These are phyloP conservation scores for Noccaea caerulescens DNA, from an alignment of 345 rosid genomes.

Conservation along the genomic window DNA sequence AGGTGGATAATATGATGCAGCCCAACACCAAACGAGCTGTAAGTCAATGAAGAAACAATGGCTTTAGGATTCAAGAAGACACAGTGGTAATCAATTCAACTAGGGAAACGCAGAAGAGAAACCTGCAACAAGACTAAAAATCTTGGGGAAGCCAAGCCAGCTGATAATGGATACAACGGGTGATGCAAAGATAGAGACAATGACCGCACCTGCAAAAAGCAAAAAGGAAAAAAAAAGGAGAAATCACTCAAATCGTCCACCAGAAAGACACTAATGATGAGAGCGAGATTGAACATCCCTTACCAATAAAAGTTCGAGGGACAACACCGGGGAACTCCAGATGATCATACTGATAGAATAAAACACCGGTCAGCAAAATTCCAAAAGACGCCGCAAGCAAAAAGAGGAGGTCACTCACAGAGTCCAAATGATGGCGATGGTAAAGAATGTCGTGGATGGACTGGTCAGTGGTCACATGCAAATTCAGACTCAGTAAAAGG, in stretches of 20 bases:
- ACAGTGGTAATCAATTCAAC: background rate
- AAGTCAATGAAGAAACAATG: slow-evolving; percentile 32
- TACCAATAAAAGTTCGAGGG: slow-evolving; percentile 94
- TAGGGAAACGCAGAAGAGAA: slow-evolving; percentile 13
- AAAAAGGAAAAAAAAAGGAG: background rate
- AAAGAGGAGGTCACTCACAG: slow-evolving; percentile 54
- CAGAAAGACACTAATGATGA: too few relatives aligned
- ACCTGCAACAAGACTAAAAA: slow-evolving; percentile 78
- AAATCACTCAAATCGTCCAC: background rate
- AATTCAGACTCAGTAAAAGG: background rate
- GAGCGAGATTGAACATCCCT: background rate
- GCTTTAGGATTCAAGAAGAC: background rate
- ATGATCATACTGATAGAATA: slow-evolving; percentile 75
- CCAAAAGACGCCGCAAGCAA: background rate
- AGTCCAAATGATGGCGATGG: slow-evolving; percentile 65
- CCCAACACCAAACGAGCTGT: slow-evolving; percentile 89
- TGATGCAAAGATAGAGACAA: slow-evolving; percentile 70
- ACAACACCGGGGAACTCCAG: slow-evolving; percentile 98
- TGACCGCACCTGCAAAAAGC: slow-evolving; percentile 64
- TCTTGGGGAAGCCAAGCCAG: slow-evolving; percentile 71
- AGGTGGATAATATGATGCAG: slow-evolving; percentile 63
- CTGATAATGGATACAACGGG: slow-evolving; percentile 56
- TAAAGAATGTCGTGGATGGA: slow-evolving; percentile 95
- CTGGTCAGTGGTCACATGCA: slow-evolving; percentile 47
- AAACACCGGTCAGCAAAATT: slow-evolving; percentile 17